These are phyloP conservation scores for Tetrahymena malaccensis DNA, from an alignment of 73 alveolate genomes.

Conservation along the genomic window DNA sequence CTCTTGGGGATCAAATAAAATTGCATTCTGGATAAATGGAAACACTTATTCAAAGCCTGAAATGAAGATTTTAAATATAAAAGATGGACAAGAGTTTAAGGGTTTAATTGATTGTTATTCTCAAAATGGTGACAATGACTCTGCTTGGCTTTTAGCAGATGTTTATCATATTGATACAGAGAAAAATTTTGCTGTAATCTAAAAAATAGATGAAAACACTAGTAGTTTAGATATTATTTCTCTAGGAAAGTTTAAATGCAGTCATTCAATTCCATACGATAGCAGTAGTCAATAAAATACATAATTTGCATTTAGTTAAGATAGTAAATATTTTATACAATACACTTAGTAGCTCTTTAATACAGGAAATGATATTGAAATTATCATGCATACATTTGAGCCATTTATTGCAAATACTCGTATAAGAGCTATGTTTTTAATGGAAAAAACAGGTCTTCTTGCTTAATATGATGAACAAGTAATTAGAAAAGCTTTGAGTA, in stretches of 20 bases:
- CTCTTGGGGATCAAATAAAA: not conserved
- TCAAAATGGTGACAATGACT: not conserved
- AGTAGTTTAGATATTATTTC: not conserved
- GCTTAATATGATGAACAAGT: not conserved
- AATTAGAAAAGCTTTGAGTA: not conserved
- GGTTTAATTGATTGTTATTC: not conserved
- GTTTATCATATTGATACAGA: not conserved
- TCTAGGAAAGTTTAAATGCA: not conserved
- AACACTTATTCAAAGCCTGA: not conserved
- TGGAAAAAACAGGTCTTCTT: not conserved
- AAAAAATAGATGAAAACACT: not conserved
- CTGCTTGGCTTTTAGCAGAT: not conserved
- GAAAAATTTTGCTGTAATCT: not conserved
- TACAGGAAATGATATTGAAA: not conserved
- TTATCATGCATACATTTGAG: not conserved
- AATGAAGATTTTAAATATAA: not conserved
- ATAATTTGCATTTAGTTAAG: not conserved
- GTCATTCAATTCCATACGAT: not conserved
- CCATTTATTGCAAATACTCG: not conserved
- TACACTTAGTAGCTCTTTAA: not conserved
- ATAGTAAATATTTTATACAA: not conserved
- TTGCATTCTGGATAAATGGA: not conserved
- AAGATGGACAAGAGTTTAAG: not conserved
- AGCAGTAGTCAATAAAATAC: not conserved
- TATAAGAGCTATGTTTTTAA: not conserved